phyloP scores from a whole-genome alignment of 371 early-diverging fungal species.

The Zopfochytrium polystomum region DNA sequence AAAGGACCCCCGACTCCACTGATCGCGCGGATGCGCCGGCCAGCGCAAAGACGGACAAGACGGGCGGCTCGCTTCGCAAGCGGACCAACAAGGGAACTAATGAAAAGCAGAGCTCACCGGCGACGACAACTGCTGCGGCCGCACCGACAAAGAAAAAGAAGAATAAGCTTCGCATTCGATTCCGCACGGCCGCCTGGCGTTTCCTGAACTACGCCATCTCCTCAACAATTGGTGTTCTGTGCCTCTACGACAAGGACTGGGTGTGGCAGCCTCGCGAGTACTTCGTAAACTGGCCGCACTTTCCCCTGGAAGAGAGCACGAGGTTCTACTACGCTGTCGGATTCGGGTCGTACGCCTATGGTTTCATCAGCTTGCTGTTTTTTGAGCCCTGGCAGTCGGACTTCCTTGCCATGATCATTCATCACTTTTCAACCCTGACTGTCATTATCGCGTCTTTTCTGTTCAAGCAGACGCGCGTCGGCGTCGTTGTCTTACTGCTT shows the following conservation, averaged over 20 bases:
- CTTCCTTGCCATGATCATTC: slow-evolving; percentile 45
- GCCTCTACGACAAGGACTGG: slow-evolving; percentile 31
- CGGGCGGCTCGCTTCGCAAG: no score
- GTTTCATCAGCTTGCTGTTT: slow-evolving; percentile 25
- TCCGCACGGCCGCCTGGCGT: slow-evolving; percentile 32
- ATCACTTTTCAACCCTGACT: slow-evolving; percentile 55
- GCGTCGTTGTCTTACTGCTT: slow-evolving; percentile 51
- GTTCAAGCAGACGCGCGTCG: slow-evolving; percentile 45
- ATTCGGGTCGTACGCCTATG: slow-evolving; percentile 36
- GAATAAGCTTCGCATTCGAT: slow-evolving; percentile 26
- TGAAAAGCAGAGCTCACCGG: background rate
- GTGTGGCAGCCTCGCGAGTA: slow-evolving; percentile 23
- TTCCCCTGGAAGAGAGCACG: slow-evolving; percentile 6
- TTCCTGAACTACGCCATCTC: slow-evolving; percentile 23
- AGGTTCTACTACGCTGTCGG: slow-evolving; percentile 41
- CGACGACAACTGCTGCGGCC: background rate
- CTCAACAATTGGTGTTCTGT: slow-evolving; percentile 21
- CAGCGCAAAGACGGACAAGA: no score
- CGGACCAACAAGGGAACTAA: no score
- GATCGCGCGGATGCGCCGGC: no score
- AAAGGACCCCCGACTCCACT: no score
- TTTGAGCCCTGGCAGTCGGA: slow-evolving; percentile 36
- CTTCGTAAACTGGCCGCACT: slow-evolving; percentile 25
- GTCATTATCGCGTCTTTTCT: slow-evolving; percentile 45
- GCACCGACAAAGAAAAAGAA: background rate